Percentiles rank a stretch among this genome's conserved stretches.
Conservation (phyloP, 106 monocot genomes). For the Ottelia alismoides region DNA sequence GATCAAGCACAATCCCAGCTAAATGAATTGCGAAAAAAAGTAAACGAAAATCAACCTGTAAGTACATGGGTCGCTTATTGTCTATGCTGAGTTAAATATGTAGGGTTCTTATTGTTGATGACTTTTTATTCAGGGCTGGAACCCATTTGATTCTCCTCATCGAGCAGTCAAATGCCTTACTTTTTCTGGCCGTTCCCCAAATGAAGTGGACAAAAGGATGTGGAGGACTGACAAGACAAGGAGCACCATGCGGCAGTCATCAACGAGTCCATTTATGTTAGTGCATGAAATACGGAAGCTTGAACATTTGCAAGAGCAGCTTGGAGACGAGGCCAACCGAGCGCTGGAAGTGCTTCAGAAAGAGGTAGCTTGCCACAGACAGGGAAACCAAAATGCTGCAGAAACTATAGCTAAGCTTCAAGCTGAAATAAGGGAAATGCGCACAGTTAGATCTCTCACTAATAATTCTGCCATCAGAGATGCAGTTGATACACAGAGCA, state of each 20-base stretch:
- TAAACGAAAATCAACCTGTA: constrained; percentile 31
- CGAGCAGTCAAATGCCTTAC: constrained; percentile 58
- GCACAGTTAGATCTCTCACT: constrained; percentile 35
- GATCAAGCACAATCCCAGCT: constrained; percentile 54
- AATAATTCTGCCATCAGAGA: constrained; percentile 25
- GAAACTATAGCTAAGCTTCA: constrained; percentile 93
- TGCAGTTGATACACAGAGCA: constrained; percentile 2
- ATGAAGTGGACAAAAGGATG: constrained; percentile 6
- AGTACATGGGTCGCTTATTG: neutral
- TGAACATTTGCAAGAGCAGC: constrained; percentile 75
- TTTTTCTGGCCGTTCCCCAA: constrained; percentile 41
- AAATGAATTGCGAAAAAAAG: constrained; percentile 48
- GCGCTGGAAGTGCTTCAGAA: constrained; percentile 94
- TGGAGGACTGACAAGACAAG: constrained; percentile 14
- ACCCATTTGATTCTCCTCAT: constrained; percentile 51
- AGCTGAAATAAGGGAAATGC: constrained; percentile 80
- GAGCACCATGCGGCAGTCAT: constrained; percentile 73
- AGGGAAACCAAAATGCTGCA: constrained; percentile 87
- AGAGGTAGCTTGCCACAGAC: constrained; percentile 81
- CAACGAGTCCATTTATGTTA: constrained; percentile 75
- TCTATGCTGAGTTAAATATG: too few species aligned
- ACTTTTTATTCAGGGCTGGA: constrained; percentile 25
- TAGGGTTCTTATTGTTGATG: too few species aligned
- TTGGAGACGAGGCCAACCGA: constrained; percentile 82
- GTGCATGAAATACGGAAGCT: constrained; percentile 90